A percentile compares a stretch with the other conserved stretches of the same genome.
These are phyloP conservation scores for Suillus placidus DNA, from an alignment of 768 basidiomycete species.

Conservation along the genomic window DNA sequence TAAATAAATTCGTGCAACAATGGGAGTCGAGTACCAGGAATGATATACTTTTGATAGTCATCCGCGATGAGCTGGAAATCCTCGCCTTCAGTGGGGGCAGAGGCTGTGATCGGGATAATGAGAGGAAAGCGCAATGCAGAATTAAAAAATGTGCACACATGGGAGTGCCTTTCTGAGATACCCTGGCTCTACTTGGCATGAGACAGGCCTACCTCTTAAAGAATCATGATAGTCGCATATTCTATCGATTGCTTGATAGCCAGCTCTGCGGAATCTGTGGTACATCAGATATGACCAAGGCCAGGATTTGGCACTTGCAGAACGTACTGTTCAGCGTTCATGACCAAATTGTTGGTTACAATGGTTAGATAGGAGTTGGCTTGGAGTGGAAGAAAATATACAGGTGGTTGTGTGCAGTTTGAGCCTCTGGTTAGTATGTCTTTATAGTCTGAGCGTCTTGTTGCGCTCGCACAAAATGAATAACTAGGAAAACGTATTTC, in stretches of 20 bases:
- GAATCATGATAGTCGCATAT: slow-evolving; percentile 88
- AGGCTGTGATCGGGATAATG: slow-evolving; percentile 33
- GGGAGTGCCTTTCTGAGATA: slow-evolving; percentile 75
- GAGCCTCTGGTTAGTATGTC: background rate
- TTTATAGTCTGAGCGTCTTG: background rate
- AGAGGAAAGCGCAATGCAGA: background rate
- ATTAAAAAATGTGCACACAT: slow-evolving; percentile 37
- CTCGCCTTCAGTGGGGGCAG: slow-evolving; percentile 72
- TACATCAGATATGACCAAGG: background rate
- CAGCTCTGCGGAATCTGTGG: slow-evolving; percentile 78
- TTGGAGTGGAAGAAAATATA: background rate
- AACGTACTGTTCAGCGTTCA: slow-evolving; percentile 53
- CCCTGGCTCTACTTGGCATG: slow-evolving; percentile 81
- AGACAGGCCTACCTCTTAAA: slow-evolving; percentile 64
- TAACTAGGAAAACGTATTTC: background rate
- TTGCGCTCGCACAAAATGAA: background rate
- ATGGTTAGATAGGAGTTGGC: background rate
- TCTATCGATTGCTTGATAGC: slow-evolving; percentile 84
- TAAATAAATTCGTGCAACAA: background rate
- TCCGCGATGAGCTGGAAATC: slow-evolving; percentile 71
- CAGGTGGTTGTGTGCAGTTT: background rate
- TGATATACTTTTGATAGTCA: slow-evolving; percentile 78
- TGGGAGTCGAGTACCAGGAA: slow-evolving; percentile 63
- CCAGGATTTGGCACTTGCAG: background rate
- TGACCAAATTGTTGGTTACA: slow-evolving; percentile 18